phyloP scores from a whole-genome alignment of 805 yeast genomes.

The Vanderwaltozyma verrucispora region DNA sequence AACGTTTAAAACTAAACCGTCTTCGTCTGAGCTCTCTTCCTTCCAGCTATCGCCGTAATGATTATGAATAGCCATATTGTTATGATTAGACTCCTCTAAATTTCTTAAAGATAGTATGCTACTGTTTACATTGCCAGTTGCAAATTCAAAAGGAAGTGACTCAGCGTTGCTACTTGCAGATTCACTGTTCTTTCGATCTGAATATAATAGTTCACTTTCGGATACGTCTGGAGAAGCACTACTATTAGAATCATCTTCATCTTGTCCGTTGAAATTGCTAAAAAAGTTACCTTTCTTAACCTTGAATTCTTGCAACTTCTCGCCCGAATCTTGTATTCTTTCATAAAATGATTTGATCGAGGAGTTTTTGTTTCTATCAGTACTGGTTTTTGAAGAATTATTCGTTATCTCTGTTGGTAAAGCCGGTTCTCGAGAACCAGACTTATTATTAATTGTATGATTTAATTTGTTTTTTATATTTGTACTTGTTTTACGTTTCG shows the following conservation, averaged over 20 bases:
- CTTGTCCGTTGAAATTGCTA: conserved; percentile 9
- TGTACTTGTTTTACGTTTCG: not conserved
- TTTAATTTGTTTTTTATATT: not conserved
- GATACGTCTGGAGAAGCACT: conserved; percentile 6
- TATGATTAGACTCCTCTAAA: conserved; percentile 4
- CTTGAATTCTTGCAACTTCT: not conserved
- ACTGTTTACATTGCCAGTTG: conserved; percentile 20
- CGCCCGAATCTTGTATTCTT: conserved; percentile 1
- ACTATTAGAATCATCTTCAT: conserved; percentile 4
- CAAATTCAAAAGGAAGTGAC: conserved; percentile 26
- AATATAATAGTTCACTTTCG: conserved; percentile 5
- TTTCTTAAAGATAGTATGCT: conserved; percentile 19
- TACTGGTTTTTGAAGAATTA: not conserved
- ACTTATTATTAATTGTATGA: not conserved
- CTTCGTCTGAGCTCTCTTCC: conserved; percentile 6
- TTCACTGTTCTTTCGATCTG: conserved; percentile 2
- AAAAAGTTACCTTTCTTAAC: conserved; percentile 8
- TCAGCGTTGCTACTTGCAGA: conserved; percentile 9
- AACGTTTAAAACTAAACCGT: conserved; percentile 15
- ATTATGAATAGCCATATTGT: conserved; percentile 5
- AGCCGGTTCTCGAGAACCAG: too few relatives aligned
- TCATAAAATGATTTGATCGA: conserved; percentile 2
- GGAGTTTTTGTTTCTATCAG: not conserved
- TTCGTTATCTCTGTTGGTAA: too few relatives aligned
- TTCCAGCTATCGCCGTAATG: conserved; percentile 1